Conservation (phyloP, 805 yeast species). For the Maudiozyma bulderi region DNA sequence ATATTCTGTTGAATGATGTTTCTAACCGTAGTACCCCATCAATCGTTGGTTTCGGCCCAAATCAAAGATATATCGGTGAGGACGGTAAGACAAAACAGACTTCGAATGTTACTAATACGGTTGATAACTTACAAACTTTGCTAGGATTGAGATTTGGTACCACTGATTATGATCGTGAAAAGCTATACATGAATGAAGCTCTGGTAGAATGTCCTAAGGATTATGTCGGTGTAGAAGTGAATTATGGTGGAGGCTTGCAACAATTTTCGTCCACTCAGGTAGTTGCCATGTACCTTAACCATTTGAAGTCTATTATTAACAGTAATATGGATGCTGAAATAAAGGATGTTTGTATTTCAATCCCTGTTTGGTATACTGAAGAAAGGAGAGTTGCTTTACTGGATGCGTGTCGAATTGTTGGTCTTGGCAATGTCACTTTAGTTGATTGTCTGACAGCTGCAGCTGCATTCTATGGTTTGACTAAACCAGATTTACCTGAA, state of each 20-base stretch:
- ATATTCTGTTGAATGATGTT: conserved; percentile 93
- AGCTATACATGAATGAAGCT: conserved; percentile 61
- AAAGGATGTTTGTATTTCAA: conserved; percentile 83
- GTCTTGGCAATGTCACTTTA: conserved; percentile 92
- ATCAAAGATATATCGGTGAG: conserved; percentile 89
- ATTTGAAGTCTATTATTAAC: conserved; percentile 68
- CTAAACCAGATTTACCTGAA: conserved; percentile 67
- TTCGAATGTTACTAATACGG: conserved; percentile 91
- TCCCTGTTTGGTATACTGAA: conserved; percentile 95
- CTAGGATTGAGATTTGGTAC: conserved; percentile 59
- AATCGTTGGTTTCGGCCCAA: conserved; percentile 79
- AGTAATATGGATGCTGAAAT: conserved; percentile 70
- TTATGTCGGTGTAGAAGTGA: conserved; percentile 73
- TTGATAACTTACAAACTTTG: conserved; percentile 85
- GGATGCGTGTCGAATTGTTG: conserved; percentile 92
- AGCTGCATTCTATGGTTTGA: conserved; percentile 97
- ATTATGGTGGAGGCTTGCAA: conserved; percentile 66
- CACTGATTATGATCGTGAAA: conserved; percentile 69
- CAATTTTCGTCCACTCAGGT: conserved; percentile 82
- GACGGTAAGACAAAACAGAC: conserved; percentile 91
- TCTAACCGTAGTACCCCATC: conserved; percentile 94
- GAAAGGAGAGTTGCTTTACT: conserved; percentile 90
- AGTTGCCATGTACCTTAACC: conserved; percentile 88
- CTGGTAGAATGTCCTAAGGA: conserved; percentile 57
- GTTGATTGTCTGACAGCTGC: conserved; percentile 97